These are phyloP conservation scores for Ormosia semicastrata DNA, from an alignment of 306 rosid genomes.

Conservation along the genomic window DNA sequence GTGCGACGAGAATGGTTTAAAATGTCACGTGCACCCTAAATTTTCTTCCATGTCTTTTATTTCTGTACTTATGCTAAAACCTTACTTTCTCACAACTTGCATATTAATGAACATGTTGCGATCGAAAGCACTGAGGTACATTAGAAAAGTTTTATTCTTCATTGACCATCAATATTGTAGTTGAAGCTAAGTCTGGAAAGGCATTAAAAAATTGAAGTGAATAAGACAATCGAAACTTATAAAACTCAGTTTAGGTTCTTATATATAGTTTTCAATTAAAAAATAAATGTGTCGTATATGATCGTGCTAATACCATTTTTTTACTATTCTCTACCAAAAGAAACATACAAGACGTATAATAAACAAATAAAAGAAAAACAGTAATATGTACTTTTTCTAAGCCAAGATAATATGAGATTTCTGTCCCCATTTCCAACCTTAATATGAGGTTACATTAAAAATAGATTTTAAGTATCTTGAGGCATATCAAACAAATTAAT, in stretches of 20 bases:
- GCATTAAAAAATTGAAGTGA: neutral
- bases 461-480: neutral
- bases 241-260: neutral
- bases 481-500: neutral
- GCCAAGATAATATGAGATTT: neutral
- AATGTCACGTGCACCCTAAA: neutral
- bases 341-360: neutral
- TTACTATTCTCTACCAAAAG: neutral
- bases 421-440: neutral
- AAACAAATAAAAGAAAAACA: neutral
- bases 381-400: neutral
- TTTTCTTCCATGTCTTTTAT: neutral
- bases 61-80: neutral
- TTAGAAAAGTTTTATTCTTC: neutral
- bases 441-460: neutral
- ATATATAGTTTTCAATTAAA: neutral
- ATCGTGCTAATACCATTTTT: neutral
- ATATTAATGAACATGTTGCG: neutral
- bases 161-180: neutral
- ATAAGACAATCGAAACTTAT: neutral
- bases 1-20: conserved; percentile 8
- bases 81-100: neutral
- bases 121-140: neutral
- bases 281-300: neutral
- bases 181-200: neutral